Evolutionary conservation across 768 basidiomycete species (phyloP), one percentile per base, ranked within the genome.

Genomic region (Calocybe gangraenosa): DNA sequence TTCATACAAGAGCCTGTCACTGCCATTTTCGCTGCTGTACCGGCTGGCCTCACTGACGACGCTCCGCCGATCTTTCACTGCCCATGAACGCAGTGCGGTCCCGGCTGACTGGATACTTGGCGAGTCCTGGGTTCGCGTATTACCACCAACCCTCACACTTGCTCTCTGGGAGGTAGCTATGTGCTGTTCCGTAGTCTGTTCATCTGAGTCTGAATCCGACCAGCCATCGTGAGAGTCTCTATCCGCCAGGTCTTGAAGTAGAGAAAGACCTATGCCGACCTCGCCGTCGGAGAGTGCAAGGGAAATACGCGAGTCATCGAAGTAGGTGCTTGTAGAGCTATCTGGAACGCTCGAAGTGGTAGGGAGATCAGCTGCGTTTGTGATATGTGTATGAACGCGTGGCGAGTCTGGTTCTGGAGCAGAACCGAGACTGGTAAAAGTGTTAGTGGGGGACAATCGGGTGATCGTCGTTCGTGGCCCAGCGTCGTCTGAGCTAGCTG

Each of bases 251-350:
- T 70, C 72, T 51, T 79, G 77, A 42, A 89, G 63, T 42, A 88
- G 62, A 2, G 81, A 81, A 25, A 87, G 62, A 1, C 87, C 87
- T 30, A 89, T 88, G 0, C 81, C 87, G 1, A 76, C 67, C 40
- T 79, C 76, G 3, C 78, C 83, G 46, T 84, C 83, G 1, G 77
- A 78, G 42, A 68, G 50, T 5, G 60, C 69, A 2, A 65, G 52
- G 20, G 68, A 74, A 10, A 64, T 51, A 19, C 69, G 60, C 6
- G 41, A 23, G 54, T 54, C 49, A 31, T 54, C 58, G 48, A 52
- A 59, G 2, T 68, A 40, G 0, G 58, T 39, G 11, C 62, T 36
- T 40, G 64, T 50, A 11, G 71, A 44, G 11, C 46, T 33, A 22
- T 48, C 34, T 23, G 32, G 40, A 30, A 17, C 20, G 35, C 21